A percentile compares a stretch with the other conserved stretches of the same genome.
Conservation (phyloP, 306 rosid genomes). For the Medicago truncatula region MtrunA17r5.0-ANR NC_053048.1:38959501-38960000, state of each 20-base stretch:
- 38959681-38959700: slow-evolving; percentile 40
- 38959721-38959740: slow-evolving; percentile 88
- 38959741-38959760: slow-evolving; percentile 65
- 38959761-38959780: slow-evolving; percentile 72
- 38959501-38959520: slow-evolving; percentile 41
- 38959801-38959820: slow-evolving; percentile 4
- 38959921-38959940: slow-evolving; percentile 60
- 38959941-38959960: slow-evolving; percentile 45
- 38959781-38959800: slow-evolving; percentile 47
- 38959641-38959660: slow-evolving; percentile 64
- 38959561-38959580: slow-evolving; percentile 83
- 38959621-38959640: slow-evolving; percentile 77
- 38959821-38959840: slow-evolving; percentile 11
- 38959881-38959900: neutral
- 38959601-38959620: slow-evolving; percentile 86
- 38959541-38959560: slow-evolving; percentile 63
- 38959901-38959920: slow-evolving; percentile 28
- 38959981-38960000: slow-evolving; percentile 59
- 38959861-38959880: slow-evolving; percentile 40
- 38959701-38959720: slow-evolving; percentile 55
- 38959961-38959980: slow-evolving; percentile 65
- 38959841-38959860: slow-evolving; percentile 28
- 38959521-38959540: slow-evolving; percentile 56
- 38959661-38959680: slow-evolving; percentile 45
- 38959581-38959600: slow-evolving; percentile 95